phyloP scores from a whole-genome alignment of 345 rosid species.

The Anacardium occidentale region DNA sequence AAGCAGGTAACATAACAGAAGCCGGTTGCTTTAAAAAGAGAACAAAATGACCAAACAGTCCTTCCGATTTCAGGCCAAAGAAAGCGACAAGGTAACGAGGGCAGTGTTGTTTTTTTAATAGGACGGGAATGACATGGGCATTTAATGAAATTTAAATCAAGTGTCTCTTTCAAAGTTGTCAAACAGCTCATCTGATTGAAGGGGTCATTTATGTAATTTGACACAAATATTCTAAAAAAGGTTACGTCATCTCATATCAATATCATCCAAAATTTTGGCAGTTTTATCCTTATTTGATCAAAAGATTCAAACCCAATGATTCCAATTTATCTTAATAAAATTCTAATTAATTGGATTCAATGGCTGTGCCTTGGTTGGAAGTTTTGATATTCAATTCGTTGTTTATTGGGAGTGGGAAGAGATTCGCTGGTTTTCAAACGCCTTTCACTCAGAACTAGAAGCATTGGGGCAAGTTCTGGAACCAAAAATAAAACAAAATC shows the following conservation, averaged over 20 bases:
- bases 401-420: conserved; percentile 24
- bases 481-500: not conserved
- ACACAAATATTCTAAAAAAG: not conserved
- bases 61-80: not conserved
- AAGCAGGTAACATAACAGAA: not conserved
- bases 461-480: conserved; percentile 24
- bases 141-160: not conserved
- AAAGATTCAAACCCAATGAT: conserved; percentile 21
- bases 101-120: not conserved
- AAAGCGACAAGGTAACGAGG: conserved; percentile 14
- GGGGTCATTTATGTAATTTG: conserved; percentile 14
- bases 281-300: not conserved
- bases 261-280: not conserved
- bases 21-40: not conserved
- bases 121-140: conserved; percentile 11
- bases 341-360: not conserved
- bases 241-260: not conserved
- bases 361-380: not conserved
- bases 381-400: not conserved
- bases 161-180: conserved; percentile 17
- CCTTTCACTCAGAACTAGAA: conserved; percentile 37
- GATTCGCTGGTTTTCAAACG: conserved; percentile 27
- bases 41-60: conserved; percentile 20
- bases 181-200: conserved; percentile 5
- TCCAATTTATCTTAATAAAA: conserved; percentile 3